Conservation (phyloP, 139 green algal species). For the Chlorella sp. region DNA sequence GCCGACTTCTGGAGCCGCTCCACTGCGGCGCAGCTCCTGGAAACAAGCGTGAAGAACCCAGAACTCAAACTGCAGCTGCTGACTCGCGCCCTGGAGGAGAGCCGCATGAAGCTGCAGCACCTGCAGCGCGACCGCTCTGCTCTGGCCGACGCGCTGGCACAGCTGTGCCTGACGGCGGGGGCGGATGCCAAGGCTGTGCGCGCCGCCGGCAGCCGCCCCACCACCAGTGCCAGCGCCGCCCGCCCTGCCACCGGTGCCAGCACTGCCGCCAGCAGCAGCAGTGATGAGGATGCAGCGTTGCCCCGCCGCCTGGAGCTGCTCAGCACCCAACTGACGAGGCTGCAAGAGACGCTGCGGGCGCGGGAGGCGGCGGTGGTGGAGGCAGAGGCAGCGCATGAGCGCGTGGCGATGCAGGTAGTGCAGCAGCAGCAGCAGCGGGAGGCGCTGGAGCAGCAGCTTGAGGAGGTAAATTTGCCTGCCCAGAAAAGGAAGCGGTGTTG, state of each 20-base stretch:
- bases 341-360: not conserved
- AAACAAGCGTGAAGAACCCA: not conserved
- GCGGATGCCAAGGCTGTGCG: not conserved
- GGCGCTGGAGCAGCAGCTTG: not conserved
- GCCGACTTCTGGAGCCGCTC: not conserved
- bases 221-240: too few species aligned
- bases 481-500: not conserved
- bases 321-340: not conserved
- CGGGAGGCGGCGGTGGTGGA: not conserved
- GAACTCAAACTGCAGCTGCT: constrained; percentile 30
- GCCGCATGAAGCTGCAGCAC: not conserved
- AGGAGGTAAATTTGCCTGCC: not conserved
- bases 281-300: not conserved
- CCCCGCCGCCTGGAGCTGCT: constrained; percentile 4
- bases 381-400: constrained; percentile 8
- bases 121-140: not conserved
- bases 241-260: too few species aligned
- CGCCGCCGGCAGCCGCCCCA: not conserved
- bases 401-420: not conserved
- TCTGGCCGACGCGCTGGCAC: not conserved
- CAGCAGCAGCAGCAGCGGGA: not conserved
- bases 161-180: constrained; percentile 1
- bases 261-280: not conserved
- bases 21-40: not conserved
- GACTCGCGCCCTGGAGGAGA: constrained; percentile 9